phyloP scores from a whole-genome alignment of 306 rosid genomes.

The Rubus parviflorus region DNA sequence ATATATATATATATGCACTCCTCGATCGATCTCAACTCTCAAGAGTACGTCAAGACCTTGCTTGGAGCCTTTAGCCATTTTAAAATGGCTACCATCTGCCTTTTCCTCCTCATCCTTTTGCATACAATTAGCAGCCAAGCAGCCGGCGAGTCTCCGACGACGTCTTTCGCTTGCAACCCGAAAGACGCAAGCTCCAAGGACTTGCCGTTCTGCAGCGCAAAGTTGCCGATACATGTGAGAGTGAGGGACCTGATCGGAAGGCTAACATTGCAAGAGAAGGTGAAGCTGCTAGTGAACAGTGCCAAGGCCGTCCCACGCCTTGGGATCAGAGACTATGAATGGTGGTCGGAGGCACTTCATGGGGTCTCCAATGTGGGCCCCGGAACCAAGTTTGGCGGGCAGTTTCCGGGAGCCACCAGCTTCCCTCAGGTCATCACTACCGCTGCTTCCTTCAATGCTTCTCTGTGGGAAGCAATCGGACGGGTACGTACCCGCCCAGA shows the following conservation, averaged over 20 bases:
- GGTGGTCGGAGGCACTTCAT: constrained; percentile 99
- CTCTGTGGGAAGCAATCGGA: constrained; percentile 90
- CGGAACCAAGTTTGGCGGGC: constrained; percentile 59
- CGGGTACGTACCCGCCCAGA: constrained; percentile 44
- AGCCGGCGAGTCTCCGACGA: constrained; percentile 28
- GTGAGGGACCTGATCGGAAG: constrained; percentile 74
- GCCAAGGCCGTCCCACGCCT: constrained; percentile 70
- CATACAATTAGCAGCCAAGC: background rate
- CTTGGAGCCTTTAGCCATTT: background rate
- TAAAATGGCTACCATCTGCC: constrained; percentile 34
- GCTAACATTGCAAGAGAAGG: constrained; percentile 76
- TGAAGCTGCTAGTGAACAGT: constrained; percentile 53
- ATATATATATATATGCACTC: background rate
- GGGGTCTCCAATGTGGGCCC: constrained; percentile 94
- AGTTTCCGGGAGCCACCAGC: constrained; percentile 76
- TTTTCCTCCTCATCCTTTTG: constrained; percentile 1
- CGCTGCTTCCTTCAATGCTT: constrained; percentile 85
- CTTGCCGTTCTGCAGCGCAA: constrained; percentile 49
- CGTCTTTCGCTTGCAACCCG: constrained; percentile 74
- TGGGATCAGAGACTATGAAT: constrained; percentile 78
- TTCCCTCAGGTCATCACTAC: constrained; percentile 97
- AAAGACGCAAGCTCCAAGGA: constrained; percentile 35
- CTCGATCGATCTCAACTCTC: too few relatives aligned
- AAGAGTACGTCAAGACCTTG: background rate
- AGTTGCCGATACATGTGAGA: constrained; percentile 43